phyloP scores from a whole-genome alignment of 2,329 filamentous ascomycete species.

The Ceratocystis alfenasii region DNA sequence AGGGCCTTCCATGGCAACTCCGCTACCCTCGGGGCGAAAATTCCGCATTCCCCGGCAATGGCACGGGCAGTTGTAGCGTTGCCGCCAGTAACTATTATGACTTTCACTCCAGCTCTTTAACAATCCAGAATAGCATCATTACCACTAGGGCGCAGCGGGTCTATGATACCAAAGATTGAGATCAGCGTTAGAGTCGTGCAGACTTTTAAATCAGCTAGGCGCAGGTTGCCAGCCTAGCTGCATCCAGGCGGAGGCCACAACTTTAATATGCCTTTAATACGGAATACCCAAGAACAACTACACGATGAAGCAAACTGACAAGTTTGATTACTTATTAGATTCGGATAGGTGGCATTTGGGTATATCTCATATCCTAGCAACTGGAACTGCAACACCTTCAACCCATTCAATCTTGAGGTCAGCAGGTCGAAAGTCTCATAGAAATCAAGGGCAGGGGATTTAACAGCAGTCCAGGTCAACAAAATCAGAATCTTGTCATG shows the following conservation, averaged over 20 bases:
- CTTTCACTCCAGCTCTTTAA: slow-evolving; percentile 51
- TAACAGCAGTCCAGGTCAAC: slow-evolving; percentile 53
- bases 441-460: slow-evolving; percentile 57
- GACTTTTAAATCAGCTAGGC: slow-evolving; percentile 44
- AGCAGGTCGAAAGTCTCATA: slow-evolving; percentile 48
- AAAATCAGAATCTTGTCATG: slow-evolving; percentile 64
- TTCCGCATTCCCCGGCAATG: slow-evolving; percentile 62
- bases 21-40: slow-evolving; percentile 41
- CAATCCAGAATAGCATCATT: slow-evolving; percentile 52
- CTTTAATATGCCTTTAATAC: slow-evolving; percentile 26
- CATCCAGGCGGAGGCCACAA: slow-evolving; percentile 59
- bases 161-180: slow-evolving; percentile 58
- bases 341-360: not conserved
- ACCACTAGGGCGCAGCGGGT: slow-evolving; percentile 54
- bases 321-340: not conserved
- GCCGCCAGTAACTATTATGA: slow-evolving; percentile 63
- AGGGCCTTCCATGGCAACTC: slow-evolving; percentile 56
- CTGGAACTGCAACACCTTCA: slow-evolving; percentile 24
- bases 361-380: slow-evolving; percentile 23
- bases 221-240: slow-evolving; percentile 29
- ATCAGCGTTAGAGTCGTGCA: slow-evolving; percentile 53
- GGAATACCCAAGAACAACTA: slow-evolving; percentile 23
- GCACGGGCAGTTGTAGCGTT: slow-evolving; percentile 60
- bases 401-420: slow-evolving; percentile 27
- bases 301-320: slow-evolving; percentile 13